These are phyloP conservation scores for Ammopiptanthus mongolicus DNA, from an alignment of 306 rosid genomes.

Conservation along the genomic window DNA sequence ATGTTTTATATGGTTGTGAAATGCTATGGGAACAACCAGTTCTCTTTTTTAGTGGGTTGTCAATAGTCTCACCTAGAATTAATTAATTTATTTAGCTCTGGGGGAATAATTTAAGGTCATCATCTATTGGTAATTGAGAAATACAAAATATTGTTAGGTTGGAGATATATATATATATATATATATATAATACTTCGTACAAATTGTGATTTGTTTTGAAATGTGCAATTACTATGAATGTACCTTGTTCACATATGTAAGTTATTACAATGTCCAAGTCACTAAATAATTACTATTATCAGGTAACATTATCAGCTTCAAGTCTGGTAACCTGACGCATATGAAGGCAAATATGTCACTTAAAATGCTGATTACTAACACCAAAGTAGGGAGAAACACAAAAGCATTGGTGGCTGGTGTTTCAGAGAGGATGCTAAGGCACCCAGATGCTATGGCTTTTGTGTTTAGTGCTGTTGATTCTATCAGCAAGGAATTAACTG, in stretches of 20 bases:
- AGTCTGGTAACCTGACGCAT: conserved; percentile 58
- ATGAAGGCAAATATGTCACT: conserved; percentile 56
- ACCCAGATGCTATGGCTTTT: conserved; percentile 70
- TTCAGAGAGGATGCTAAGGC: conserved; percentile 77
- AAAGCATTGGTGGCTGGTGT: conserved; percentile 95
- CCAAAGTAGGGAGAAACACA: conserved; percentile 91
- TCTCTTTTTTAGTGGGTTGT: not conserved
- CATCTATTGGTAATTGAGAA: not conserved
- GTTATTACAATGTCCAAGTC: conserved; percentile 12
- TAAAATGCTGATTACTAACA: conserved; percentile 95
- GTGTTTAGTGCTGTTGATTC: conserved; percentile 87
- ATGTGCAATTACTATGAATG: not conserved
- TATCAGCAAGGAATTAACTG: conserved; percentile 69
- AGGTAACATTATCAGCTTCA: conserved; percentile 93
- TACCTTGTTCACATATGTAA: not conserved
- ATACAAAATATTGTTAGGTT: not conserved
- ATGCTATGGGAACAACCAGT: not conserved
- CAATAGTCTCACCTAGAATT: not conserved
- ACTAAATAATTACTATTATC: conserved; percentile 32
- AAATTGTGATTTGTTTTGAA: not conserved
- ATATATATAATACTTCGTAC: not conserved
- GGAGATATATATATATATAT: not conserved
- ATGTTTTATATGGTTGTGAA: not conserved
- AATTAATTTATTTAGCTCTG: not conserved
- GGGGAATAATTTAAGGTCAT: not conserved